phyloP scores from a whole-genome alignment of 192 early-diverging fungal genomes.

The Ramicandelaber brevisporus region DNA sequence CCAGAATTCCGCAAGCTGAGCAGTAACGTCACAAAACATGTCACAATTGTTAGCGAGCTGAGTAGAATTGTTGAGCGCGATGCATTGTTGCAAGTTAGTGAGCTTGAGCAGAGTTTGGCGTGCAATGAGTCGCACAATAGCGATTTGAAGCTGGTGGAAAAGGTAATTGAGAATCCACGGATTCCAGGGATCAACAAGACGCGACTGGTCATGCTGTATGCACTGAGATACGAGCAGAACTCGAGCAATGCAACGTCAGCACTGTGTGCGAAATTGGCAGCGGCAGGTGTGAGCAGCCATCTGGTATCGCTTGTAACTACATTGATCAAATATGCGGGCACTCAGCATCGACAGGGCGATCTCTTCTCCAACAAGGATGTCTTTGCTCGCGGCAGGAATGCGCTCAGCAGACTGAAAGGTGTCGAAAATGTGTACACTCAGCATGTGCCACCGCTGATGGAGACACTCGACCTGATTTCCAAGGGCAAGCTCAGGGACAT shows the following conservation, averaged over 20 bases:
- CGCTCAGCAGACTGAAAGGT: constrained; percentile 82
- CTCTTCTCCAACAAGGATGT: constrained; percentile 72
- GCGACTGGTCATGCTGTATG: constrained; percentile 60
- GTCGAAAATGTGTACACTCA: constrained; percentile 98
- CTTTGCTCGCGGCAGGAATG: constrained; percentile 59
- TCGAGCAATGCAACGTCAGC: constrained; percentile 37
- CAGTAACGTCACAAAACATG: constrained; percentile 95
- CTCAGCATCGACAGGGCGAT: constrained; percentile 60
- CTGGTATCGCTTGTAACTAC: constrained; percentile 41
- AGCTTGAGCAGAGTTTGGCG: constrained; percentile 87
- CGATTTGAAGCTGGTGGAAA: constrained; percentile 45
- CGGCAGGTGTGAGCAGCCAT: constrained; percentile 39
- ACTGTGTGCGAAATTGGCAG: constrained; percentile 50
- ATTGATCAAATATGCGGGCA: constrained; percentile 51
- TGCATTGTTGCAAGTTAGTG: constrained; percentile 59
- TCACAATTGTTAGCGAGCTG: constrained; percentile 89
- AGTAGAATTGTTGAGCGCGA: constrained; percentile 50
- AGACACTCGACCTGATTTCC: constrained; percentile 46
- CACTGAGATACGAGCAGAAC: constrained; percentile 73
- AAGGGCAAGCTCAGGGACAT: constrained; percentile 59
- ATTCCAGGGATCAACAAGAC: constrained; percentile 51
- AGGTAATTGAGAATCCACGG: constrained; percentile 32
- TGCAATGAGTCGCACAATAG: constrained; percentile 58
- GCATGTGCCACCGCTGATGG: constrained; percentile 63
- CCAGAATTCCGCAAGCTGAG: constrained; percentile 91